These are phyloP conservation scores for Leersia perrieri DNA, from an alignment of 176 grass and related monocot genomes.

Conservation along the genomic window DNA sequence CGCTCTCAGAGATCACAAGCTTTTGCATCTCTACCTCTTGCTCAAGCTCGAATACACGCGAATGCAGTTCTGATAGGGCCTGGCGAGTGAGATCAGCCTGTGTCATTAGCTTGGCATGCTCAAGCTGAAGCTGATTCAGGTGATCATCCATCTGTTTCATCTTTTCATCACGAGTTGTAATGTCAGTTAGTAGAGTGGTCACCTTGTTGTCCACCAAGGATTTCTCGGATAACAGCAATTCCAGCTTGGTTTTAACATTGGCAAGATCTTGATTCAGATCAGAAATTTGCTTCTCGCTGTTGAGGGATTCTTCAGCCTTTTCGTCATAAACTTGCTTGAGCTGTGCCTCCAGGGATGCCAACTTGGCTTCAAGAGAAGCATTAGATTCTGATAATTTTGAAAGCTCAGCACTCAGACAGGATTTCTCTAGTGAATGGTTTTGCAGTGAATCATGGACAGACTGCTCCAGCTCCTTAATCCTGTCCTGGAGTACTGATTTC, in stretches of 20 bases:
- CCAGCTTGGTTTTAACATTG: slow-evolving; percentile 39
- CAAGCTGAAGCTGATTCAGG: slow-evolving; percentile 58
- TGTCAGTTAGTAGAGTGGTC: slow-evolving; percentile 35
- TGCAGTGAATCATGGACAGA: slow-evolving; percentile 50
- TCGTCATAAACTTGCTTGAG: slow-evolving; percentile 42
- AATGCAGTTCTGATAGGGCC: slow-evolving; percentile 33
- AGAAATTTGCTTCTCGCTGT: slow-evolving; percentile 43
- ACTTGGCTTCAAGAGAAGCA: slow-evolving; percentile 44
- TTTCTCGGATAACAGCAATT: slow-evolving; percentile 53
- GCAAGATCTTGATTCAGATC: slow-evolving; percentile 53
- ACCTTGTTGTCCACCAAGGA: slow-evolving; percentile 40
- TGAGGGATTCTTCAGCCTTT: slow-evolving; percentile 33
- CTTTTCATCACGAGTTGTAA: slow-evolving; percentile 45
- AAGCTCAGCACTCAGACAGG: slow-evolving; percentile 49
- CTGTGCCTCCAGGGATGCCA: slow-evolving; percentile 41
- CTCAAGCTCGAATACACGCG: slow-evolving; percentile 55
- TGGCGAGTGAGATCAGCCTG: slow-evolving; percentile 12
- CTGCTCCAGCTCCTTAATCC: slow-evolving; percentile 54
- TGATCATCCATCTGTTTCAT: slow-evolving; percentile 51
- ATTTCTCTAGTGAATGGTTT: slow-evolving; percentile 61
- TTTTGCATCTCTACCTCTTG: slow-evolving; percentile 65
- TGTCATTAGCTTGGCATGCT: slow-evolving; percentile 55
- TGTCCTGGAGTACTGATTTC: slow-evolving; percentile 50
- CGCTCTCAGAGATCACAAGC: slow-evolving; percentile 56
- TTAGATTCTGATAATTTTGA: slow-evolving; percentile 50